Evolutionary conservation across 1,139 yeast species (phyloP), one percentile per base, ranked within the genome.

Genomic region (Williopsis jadinii): DNA sequence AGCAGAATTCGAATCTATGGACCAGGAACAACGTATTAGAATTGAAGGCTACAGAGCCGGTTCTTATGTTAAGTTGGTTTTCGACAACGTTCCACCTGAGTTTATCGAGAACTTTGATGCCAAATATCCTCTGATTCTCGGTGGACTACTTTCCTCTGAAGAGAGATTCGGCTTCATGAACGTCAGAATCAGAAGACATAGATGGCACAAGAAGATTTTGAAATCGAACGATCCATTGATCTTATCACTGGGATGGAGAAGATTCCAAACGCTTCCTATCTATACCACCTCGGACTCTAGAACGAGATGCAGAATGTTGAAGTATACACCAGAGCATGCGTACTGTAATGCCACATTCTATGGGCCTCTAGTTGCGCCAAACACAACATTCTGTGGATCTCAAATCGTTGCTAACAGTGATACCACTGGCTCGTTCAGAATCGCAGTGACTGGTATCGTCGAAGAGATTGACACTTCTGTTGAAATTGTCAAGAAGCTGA

Each of bases 241-340:
- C 48, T 63, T 94, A 40, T 90, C 97, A 0, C 68, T 94, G 38
- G 99, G 99, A 30, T 94, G 98, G 99, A 79, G 99, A 68, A 75
- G 99, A 63, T 94, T 94, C 69, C 99, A 94, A 65, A 88, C 98
- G 0, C 68, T 92, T 42, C 99, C 99, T 11, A 75, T 94, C 32
- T 94, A 90, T 62, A 88, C 98, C 6, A 94, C 98, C 0, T 81
- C 95, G 6, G 99, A 94, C 64, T 92, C 97, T 5, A 74, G 99
- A 66, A 90, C 98, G 6, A 79, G 99, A 70, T 92, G 88, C 57
- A 83, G 98, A 69, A 86, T 94, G 97, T 74, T 94, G 66, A 94
- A 94, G 61, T 94, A 94, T 60, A 92, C 98, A 0, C 98, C 98
- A 8, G 99, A 94, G 59, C 99, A 94, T 63, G 88, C 97, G 35